phyloP scores from a whole-genome alignment of 2,329 filamentous ascomycete genomes.

The Apiospora kogelbergensis region DNA sequence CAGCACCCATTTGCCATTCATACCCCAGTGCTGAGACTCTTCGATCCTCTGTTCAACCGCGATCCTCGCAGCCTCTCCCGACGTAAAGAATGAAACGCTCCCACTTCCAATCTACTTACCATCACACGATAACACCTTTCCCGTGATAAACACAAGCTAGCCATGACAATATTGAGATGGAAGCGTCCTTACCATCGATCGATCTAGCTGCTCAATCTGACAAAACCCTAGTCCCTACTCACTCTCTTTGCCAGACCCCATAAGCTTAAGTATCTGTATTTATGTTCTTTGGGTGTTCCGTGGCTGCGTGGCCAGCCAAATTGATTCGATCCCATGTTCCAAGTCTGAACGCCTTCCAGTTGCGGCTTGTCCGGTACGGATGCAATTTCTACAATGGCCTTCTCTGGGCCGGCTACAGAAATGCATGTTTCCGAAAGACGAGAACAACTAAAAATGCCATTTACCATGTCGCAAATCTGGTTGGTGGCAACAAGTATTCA shows the following conservation, averaged over 20 bases:
- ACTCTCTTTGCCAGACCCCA: no score
- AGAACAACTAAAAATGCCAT: neutral
- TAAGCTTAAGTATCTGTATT: neutral
- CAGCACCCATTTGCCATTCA: no score
- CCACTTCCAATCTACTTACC: neutral
- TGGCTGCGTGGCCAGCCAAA: no score
- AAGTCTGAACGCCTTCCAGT: no score
- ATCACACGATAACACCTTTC: neutral
- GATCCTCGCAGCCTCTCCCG: neutral
- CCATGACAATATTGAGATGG: neutral
- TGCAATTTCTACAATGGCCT: neutral
- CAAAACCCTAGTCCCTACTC: neutral
- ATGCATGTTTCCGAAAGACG: neutral
- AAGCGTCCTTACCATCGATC: neutral
- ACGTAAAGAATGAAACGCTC: neutral
- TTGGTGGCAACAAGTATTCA: neutral
- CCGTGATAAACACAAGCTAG: neutral
- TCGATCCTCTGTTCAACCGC: conserved; percentile 1
- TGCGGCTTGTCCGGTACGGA: neutral
- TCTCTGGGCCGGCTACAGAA: neutral
- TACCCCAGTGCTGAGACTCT: neutral
- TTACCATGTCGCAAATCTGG: no score
- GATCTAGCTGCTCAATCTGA: neutral
- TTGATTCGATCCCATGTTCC: no score
- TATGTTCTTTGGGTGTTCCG: neutral